Percentiles rank a stretch among this genome's conserved stretches.
Conservation (phyloP, 108 stramenopile species). For the Schizochytrium sp. region DNA sequence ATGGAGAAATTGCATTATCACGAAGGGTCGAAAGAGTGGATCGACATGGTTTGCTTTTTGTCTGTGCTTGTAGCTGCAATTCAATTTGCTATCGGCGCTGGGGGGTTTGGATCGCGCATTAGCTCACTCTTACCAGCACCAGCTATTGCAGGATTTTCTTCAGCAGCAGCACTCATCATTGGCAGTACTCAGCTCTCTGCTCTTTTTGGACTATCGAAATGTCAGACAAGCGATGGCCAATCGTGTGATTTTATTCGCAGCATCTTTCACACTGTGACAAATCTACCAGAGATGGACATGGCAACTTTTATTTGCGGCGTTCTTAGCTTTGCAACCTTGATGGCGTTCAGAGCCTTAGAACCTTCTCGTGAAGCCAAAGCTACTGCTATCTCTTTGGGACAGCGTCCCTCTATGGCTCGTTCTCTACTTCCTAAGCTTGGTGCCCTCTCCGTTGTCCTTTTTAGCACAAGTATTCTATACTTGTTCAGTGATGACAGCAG, state of each 20-base stretch:
- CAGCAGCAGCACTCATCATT: slow-evolving; percentile 86
- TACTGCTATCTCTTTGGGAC: not conserved
- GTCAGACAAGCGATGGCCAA: not conserved
- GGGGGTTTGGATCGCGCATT: slow-evolving; percentile 80
- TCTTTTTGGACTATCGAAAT: slow-evolving; percentile 79
- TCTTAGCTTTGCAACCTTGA: not conserved
- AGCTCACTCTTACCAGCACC: slow-evolving; percentile 81
- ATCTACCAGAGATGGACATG: not conserved
- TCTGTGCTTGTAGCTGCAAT: slow-evolving; percentile 75
- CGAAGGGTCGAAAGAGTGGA: not conserved
- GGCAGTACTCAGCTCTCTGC: slow-evolving; percentile 85
- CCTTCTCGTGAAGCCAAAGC: not conserved
- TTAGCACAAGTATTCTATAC: not conserved
- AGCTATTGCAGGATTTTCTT: slow-evolving; percentile 87
- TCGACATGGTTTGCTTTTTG: slow-evolving; percentile 9
- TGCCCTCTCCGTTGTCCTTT: slow-evolving; percentile 28
- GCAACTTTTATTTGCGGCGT: slow-evolving; percentile 6
- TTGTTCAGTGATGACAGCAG: not conserved
- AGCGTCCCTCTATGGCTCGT: not conserved
- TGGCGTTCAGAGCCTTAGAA: not conserved
- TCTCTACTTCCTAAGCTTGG: slow-evolving; percentile 10
- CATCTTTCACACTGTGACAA: slow-evolving; percentile 22
- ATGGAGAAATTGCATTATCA: slow-evolving; percentile 12
- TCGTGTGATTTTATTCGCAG: slow-evolving; percentile 13
- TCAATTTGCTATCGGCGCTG: slow-evolving; percentile 35